Base-by-base conservation (phyloP, 2,329 filamentous ascomycete species). In the Hypoxylon sp. region DNA sequence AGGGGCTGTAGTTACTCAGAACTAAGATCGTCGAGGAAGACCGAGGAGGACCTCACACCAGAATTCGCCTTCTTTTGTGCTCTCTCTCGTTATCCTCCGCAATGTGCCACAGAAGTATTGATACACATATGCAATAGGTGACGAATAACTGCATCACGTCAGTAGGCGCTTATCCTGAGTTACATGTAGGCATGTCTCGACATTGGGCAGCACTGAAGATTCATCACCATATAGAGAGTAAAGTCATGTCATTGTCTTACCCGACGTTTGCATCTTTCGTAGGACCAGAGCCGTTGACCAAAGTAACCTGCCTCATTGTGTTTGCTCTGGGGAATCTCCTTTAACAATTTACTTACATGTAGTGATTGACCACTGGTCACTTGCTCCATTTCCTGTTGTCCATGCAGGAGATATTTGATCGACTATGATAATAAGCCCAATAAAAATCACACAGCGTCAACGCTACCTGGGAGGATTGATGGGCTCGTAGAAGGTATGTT, bases 251-350 rank as follows among this genome's bases (percentile, higher is more conserved):
- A 63, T 70, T 73, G 74, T 77, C 74, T 76, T 64, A 76, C 75
- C 62, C 68, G 67, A 71, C 72, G 74, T 77, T 77, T 77, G 74
- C 73, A 53, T 70, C 46, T 63, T 65, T 53, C 70, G 74, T 74
- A 72, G 63, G 71, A 76, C 74, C 64, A 71, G 67, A 62, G 62
- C 71, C 67, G 67, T 74, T 72, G 71, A 68, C 50, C 58, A 65
- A 70, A 68, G 63, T 66, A 70, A 71, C 69, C 63, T 67, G 46
- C 69, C 63, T 68, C 53, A 59, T 66, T 63, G 59, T 73, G 73
- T 73, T 74, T 74, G 73, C 70, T 72, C 64, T 66, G 52, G 53
- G 35, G 59, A 71, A 63, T 66, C 64, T 63, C 52, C 53, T 54
- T 54, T 59, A 46, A 57, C 57, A 26, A 39, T 39, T 31, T 33